Conservation (phyloP, 129 eudicot genomes). For the Arctium lappa region DNA sequence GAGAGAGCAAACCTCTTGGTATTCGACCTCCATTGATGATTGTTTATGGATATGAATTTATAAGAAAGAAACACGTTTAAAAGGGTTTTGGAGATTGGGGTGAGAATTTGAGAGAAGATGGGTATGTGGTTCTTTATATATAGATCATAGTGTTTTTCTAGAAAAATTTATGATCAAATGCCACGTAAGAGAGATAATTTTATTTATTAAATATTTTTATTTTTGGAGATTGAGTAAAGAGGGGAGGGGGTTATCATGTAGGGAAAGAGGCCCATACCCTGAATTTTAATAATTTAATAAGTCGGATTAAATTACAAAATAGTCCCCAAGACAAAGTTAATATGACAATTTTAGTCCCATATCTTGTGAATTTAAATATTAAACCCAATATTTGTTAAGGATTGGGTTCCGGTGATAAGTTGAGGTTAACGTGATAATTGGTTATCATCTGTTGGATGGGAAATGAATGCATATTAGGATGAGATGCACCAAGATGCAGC, state of each 20-base stretch:
- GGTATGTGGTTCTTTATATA: slow-evolving; percentile 16
- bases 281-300: neutral
- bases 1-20: slow-evolving; percentile 60
- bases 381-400: neutral
- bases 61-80: neutral
- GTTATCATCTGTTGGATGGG: too few species aligned
- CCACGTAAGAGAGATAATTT: slow-evolving; percentile 28
- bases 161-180: slow-evolving; percentile 1
- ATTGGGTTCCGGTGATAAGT: too few species aligned
- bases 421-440: too few species aligned
- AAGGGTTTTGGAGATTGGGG: neutral
- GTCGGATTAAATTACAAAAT: neutral
- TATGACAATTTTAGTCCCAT: neutral
- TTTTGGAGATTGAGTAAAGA: neutral
- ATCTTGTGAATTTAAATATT: neutral
- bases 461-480: too few species aligned
- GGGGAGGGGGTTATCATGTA: slow-evolving; percentile 20
- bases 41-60: neutral
- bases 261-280: slow-evolving; percentile 21
- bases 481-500: too few species aligned
- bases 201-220: neutral
- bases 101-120: neutral
- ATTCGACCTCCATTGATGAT: slow-evolving; percentile 58
- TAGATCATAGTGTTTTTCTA: slow-evolving; percentile 8
- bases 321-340: neutral